Conservation (phyloP, 768 basidiomycete species). For the Xerocomellus amylosporus region DNA sequence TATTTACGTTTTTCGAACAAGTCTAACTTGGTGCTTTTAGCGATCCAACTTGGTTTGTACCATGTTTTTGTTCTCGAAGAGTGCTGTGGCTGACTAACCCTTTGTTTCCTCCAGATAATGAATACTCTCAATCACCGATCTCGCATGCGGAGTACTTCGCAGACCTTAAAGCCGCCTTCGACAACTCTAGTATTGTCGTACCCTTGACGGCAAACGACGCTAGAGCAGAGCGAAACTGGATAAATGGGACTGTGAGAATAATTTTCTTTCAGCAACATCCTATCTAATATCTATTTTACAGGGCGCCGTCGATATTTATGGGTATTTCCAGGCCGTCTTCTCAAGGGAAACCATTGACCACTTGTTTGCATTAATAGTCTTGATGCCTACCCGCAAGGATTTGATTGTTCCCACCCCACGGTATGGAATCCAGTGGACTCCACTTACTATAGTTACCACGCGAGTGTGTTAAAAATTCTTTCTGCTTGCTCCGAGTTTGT, state of each 20-base stretch:
- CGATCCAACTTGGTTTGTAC: slow-evolving; percentile 52
- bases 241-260: slow-evolving; percentile 60
- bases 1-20: background rate
- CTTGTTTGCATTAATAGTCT: slow-evolving; percentile 33
- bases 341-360: background rate
- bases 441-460: slow-evolving; percentile 65
- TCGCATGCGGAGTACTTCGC: slow-evolving; percentile 56
- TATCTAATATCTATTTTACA: slow-evolving; percentile 20
- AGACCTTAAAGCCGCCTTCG: slow-evolving; percentile 57
- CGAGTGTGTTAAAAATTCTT: slow-evolving; percentile 18
- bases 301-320: slow-evolving; percentile 71
- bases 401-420: slow-evolving; percentile 75
- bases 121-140: slow-evolving; percentile 55
- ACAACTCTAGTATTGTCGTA: slow-evolving; percentile 55
- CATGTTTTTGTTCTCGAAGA: background rate
- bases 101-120: slow-evolving; percentile 54
- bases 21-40: slow-evolving; percentile 29
- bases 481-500: background rate
- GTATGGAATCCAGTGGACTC: slow-evolving; percentile 63
- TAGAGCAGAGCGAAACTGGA: slow-evolving; percentile 54
- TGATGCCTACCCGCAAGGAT: slow-evolving; percentile 75
- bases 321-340: slow-evolving; percentile 37
- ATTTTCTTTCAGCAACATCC: background rate
- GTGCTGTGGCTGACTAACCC: background rate
- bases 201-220: slow-evolving; percentile 77